phyloP scores from a whole-genome alignment of 306 rosid species.

The Cicer pinnatifidum region DNA sequence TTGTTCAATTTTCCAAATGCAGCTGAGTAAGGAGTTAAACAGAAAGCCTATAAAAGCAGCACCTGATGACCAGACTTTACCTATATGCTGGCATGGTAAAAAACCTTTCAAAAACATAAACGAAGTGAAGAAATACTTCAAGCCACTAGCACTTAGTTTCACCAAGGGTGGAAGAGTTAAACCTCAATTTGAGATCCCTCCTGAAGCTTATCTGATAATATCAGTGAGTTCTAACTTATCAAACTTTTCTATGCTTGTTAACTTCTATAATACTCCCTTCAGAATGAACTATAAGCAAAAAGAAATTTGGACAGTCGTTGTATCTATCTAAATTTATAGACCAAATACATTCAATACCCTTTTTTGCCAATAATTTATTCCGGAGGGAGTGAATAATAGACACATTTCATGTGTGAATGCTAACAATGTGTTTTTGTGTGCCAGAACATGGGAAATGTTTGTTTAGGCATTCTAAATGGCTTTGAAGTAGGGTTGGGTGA shows the following conservation, averaged over 20 bases:
- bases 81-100: conserved; percentile 81
- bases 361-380: too few species aligned
- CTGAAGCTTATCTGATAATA: conserved; percentile 78
- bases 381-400: not conserved
- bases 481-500: conserved; percentile 66
- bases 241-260: conserved; percentile 1
- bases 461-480: conserved; percentile 88
- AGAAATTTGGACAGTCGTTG: too few species aligned
- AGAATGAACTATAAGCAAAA: too few species aligned
- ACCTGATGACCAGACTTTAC: conserved; percentile 65
- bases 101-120: conserved; percentile 68
- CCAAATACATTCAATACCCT: too few species aligned
- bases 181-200: conserved; percentile 72
- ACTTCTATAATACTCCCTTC: not conserved
- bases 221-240: conserved; percentile 58
- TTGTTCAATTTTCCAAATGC: conserved; percentile 44
- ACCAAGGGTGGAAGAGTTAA: conserved; percentile 53
- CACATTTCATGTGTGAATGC: conserved; percentile 32
- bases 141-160: conserved; percentile 71
- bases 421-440: conserved; percentile 33
- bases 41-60: conserved; percentile 63
- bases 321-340: too few species aligned
- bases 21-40: conserved; percentile 66
- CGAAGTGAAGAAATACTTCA: conserved; percentile 82
- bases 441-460: conserved; percentile 78